Base-by-base conservation (phyloP, 1,139 yeast genomes). In the Nakaseomyces kungkrabaensis region DNA sequence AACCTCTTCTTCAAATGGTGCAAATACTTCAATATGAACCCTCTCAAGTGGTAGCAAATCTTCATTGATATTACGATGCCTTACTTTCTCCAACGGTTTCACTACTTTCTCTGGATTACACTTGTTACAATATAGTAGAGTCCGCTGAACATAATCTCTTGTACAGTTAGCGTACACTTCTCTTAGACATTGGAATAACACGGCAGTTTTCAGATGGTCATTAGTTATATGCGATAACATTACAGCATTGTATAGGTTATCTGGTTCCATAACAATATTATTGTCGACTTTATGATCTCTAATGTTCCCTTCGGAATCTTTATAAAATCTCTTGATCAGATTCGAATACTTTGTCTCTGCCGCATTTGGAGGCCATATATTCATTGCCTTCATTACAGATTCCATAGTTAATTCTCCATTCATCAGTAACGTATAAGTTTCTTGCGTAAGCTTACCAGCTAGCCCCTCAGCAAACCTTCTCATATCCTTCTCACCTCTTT, bases 201-300 rank as follows among this genome's bases (percentile, higher is more conserved):
- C 49, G 24, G 54, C 51, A 31, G 49, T 51, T 9, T 52, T 51
- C 44, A 57, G 49, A 51, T 65, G 68, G 17, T 54, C 51, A 51
- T 66, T 65, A 49, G 63, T 52, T 13, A 66, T 43, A 52, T 66
- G 69, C 5, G 62, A 58, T 9, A 59, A 53, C 52, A 65, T 57
- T 9, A 65, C 55, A 37, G 62, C 49, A 45, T 64, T 62, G 37
- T 54, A 61, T n/a, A 63, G 50, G 34, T 49, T 48, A 9, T 61
- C 53, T 0, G 69, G 69, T 36, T 62, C 65, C 50, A 62, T 59
- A 3, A 65, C 59, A 10, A 61, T 54, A 29, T 54, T 58, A 44
- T 63, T 58, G 9, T 51, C 47, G 43, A 59, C 56, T 37, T 59
- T 53, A 33, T 53, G 53, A 51, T 65, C 68, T 33, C 57, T 54